Conservation (phyloP, 148 eudicot genomes). For the Camellia japonica region DNA sequence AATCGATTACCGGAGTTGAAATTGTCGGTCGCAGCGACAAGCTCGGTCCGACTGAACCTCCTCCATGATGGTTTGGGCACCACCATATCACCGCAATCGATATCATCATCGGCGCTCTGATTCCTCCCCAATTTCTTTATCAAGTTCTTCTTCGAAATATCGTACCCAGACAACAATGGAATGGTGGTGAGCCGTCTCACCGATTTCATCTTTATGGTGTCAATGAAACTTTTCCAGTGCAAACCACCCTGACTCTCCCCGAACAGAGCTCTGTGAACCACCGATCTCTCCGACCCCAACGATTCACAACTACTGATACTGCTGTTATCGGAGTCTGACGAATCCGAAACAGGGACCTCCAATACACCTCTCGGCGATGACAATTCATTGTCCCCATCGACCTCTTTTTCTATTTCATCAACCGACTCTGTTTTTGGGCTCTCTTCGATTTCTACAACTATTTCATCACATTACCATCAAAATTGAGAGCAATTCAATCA, state of each 20-base stretch:
- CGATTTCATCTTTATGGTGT: conserved; percentile 51
- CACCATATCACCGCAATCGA: conserved; percentile 33
- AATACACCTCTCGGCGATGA: conserved; percentile 79
- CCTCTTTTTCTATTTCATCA: conserved; percentile 10
- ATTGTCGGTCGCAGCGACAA: conserved; percentile 20
- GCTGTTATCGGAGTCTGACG: conserved; percentile 42
- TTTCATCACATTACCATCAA: not conserved
- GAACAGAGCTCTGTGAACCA: not conserved
- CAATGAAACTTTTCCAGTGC: conserved; percentile 49
- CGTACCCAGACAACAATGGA: conserved; percentile 43
- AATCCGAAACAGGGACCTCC: conserved; percentile 45
- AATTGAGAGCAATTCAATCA: not conserved
- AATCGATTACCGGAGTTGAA: conserved; percentile 20
- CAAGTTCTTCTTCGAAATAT: conserved; percentile 42
- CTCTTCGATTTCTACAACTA: conserved; percentile 24
- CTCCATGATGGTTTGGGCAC: conserved; percentile 33
- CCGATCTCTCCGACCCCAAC: conserved; percentile 9
- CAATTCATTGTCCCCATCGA: conserved; percentile 18
- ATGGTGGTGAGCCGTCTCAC: conserved; percentile 41
- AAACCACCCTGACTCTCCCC: conserved; percentile 28
- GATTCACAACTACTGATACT: conserved; percentile 18
- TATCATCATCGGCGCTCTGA: conserved; percentile 44
- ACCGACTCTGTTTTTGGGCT: conserved; percentile 23
- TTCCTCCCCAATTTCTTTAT: conserved; percentile 44
- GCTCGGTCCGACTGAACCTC: conserved; percentile 18